Base-by-base conservation (phyloP, 805 yeast species). In the Teunomyces funiuensis region DNA sequence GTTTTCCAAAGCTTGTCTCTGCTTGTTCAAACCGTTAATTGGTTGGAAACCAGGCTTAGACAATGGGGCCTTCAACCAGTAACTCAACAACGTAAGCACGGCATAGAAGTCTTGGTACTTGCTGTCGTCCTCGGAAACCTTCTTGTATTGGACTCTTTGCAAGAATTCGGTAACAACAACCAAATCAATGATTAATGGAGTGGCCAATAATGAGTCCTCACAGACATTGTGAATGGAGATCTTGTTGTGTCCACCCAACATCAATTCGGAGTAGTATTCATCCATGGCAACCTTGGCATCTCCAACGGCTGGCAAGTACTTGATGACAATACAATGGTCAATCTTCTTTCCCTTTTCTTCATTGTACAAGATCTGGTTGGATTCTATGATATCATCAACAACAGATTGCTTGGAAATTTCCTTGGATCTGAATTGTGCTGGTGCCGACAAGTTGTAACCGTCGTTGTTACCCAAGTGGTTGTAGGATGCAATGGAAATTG, bases 251-350 rank as follows among this genome's bases (percentile, higher is more conserved):
- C 98, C 98, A 47, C 98, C 98, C 55, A 90, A 77, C 97, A 90
- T 91, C 61, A 90, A 81, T 69, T 90, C 97, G 42, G 95, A 85
- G 73, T 91, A 88, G 72, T 90, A 90, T 71, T 91, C 97, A 66
- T 90, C 98, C 97, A 90, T 91, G 40, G 98, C 98, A 50, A 90
- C 96, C 74, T 90, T 90, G 50, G 93, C 83, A 67, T 90, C 98
- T 28, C 96, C 96, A 37, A 90, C 97, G 6, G 97, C 97, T 42
- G 87, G 85, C 61, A 91, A 71, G 66, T 90, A 89, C 71, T 90
- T 90, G 74, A 90, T 90, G 46, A 90, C 97, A 63, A 90, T 90
- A 69, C 95, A 85, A 66, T 90, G 98, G 59, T 90, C 97, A 47
- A 91, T 85, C 47, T 75, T 77, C 49, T 80, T 76, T 37, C 96